Evolutionary conservation across 805 yeast species (phyloP), one percentile per base, ranked within the genome.

Genomic region (Yarrowia sp.): DNA sequence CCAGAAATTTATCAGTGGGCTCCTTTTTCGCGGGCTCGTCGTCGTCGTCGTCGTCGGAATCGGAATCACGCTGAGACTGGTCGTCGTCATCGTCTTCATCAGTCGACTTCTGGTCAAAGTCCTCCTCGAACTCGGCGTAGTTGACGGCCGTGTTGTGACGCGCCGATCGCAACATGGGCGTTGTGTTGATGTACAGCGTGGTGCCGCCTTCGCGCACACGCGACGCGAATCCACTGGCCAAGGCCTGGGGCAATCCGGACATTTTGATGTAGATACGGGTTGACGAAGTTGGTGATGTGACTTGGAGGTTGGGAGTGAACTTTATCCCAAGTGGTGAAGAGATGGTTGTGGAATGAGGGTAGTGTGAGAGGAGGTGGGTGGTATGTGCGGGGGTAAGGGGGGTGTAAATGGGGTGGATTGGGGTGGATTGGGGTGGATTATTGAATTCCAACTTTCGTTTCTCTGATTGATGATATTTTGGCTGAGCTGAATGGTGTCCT

Each of bases 51-150:
- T 44, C 31, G 8, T 61, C 41, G n/a, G 28, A 53, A 28, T 64
- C 44, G 15, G 66, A 57, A n/a, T 55, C 47, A 2, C 38, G 22
- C 10, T 31, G 61, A 6, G 47, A 39, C 35, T 47, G 38, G 33
- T 62, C 67, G 31, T 31, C 41, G 9, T 65, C 65, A 41, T 72
- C 78, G 22, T 76, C 78, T 39, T 77, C 83, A 62, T 81, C 84
- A 28, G 41, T 39, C 15, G 28, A 45, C 47, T 55, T 41, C 36
- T 81, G 84, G 66, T 81, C 84, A 66, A 83, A 82, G 68, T 86
- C 86, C 58, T 83, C 85, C 67, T 90, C 96, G 66, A 85, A 81
- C 73, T 91, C 97, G 0, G 97, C 95, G 72, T 92, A 92, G 57
- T 86, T 87, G 42, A 83, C 82, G 15, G 66, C 67, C 2, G 72